Base-by-base conservation (phyloP, 805 yeast species). In the Clavispora phyllophila region DNA sequence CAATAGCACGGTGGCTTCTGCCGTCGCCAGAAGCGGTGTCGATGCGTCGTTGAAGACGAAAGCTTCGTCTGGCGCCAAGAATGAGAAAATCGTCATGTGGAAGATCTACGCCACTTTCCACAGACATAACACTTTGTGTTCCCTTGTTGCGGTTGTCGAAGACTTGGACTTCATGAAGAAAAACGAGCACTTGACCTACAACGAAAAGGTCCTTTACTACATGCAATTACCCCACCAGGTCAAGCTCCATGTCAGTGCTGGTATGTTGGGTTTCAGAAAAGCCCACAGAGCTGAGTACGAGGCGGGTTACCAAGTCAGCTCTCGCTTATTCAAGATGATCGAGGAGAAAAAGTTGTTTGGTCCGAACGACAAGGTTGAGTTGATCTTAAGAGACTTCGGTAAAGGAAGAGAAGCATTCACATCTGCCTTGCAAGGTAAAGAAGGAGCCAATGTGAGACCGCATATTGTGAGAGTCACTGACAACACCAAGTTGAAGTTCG, bases 221-320 rank as follows among this genome's bases (percentile, higher is more conserved):
- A 69, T 87, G 53, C 80, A 84, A 48, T 76, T 90, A 38, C 93
- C 89, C 20, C 91, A 90, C 63, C 83, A 79, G 49, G 81, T 84
- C 23, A 74, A 78, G 49, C 60, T 83, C 36, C 78, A 83, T 18
- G 67, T 87, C 39, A 77, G 87, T 7, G 84, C 96, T 0, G 99
- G 99, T 40, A 79, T 78, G 58, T 70, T 88, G 40, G 99, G 98
- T 3, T 91, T 89, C 72, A 78, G 88, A 57, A 88, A 89, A 57
- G 79, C 93, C 14, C 88, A 88, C 43, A 81, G 96, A 65, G 87
- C 95, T 38, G 96, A 88, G 62, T 87, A 87, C 57, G 99, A 91
- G 65, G 96, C 96, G 1, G 84, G 84, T 12, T 90, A 84, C 71
- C 96, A 89, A 62, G 83, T 91, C 9, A 70, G 89, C 13, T 70